These are phyloP conservation scores for Ophiostoma quercus DNA, from an alignment of 2,329 filamentous ascomycete genomes.

Conservation along the genomic window DNA sequence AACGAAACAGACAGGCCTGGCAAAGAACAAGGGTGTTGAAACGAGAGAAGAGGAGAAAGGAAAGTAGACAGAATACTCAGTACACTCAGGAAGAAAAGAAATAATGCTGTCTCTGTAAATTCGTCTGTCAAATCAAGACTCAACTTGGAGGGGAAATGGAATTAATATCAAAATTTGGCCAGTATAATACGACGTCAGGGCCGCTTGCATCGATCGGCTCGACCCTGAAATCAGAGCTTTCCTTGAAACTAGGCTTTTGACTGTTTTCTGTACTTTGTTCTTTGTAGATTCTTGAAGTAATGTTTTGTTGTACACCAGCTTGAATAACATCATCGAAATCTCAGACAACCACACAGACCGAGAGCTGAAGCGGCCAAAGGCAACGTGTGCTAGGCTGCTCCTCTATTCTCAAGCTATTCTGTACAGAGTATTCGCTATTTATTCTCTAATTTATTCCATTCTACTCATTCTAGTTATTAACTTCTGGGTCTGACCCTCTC, in stretches of 20 bases:
- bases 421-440: background rate
- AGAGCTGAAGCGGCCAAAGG: background rate
- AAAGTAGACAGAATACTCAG: background rate
- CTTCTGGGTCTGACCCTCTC: background rate
- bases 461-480: background rate
- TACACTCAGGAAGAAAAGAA: background rate
- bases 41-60: constrained; percentile 8
- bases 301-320: too few relatives aligned
- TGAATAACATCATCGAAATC: too few relatives aligned
- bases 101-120: background rate
- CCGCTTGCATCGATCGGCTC: background rate
- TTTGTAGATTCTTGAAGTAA: too few relatives aligned
- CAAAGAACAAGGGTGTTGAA: constrained; percentile 14
- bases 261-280: too few relatives aligned
- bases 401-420: background rate
- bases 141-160: constrained; percentile 1
- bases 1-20: constrained; percentile 16
- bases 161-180: background rate
- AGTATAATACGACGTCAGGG: background rate
- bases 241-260: background rate
- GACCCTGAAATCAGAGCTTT: background rate
- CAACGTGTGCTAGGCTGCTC: too few relatives aligned
- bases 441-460: too few relatives aligned
- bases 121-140: background rate
- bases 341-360: background rate